Evolutionary conservation across 2,329 filamentous ascomycete genomes (phyloP), one percentile per base, ranked within the genome.

Genomic region (Diaporthe eres): DNA sequence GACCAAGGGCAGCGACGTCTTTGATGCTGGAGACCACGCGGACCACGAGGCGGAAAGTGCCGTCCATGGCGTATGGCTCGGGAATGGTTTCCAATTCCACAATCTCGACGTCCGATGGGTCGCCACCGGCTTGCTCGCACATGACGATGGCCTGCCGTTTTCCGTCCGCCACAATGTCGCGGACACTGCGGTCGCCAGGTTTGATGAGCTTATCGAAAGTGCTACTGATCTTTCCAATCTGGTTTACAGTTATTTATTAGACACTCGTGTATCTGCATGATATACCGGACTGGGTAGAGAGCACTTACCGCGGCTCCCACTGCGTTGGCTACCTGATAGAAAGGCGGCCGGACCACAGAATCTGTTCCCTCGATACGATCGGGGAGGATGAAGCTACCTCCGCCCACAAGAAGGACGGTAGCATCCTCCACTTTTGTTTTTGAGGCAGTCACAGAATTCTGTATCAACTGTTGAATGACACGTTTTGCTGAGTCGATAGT

Each of bases 151-250:
- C 65, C 34, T 55, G 34, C 10, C 3, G 8, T 22, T 70, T 70
- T 0, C 65, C 65, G 25, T 42, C 49, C 19, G 34, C 65, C 7
- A 70, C 49, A 22, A 70, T 49, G 47, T 70, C 49, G 4, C 5
- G 13, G 15, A 70, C n/a, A 15, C 1, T 13, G 15, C 34, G 65
- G 5, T 70, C 65, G 4, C 65, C 49, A 10, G 65, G 65, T 70
- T 25, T 42, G 34, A 70, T 70, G 8, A 31, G 47, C 4, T 31
- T 55, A n/a, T 70, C 65, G 10, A 70, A 51, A 1, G 34, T 55
- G n/a, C 65, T 70, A 22, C 65, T 70, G 13, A 70, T 70, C 49
- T 70, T 70, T 2, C 49, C 65, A 5, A 70, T 70, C 65, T 70
- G 22, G 4, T 2, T 28, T 3, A 4, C 8, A 15, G 12, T 2